Evolutionary conservation across 805 yeast genomes (phyloP).

Genomic region (Clavispora santaluciae): DNA sequence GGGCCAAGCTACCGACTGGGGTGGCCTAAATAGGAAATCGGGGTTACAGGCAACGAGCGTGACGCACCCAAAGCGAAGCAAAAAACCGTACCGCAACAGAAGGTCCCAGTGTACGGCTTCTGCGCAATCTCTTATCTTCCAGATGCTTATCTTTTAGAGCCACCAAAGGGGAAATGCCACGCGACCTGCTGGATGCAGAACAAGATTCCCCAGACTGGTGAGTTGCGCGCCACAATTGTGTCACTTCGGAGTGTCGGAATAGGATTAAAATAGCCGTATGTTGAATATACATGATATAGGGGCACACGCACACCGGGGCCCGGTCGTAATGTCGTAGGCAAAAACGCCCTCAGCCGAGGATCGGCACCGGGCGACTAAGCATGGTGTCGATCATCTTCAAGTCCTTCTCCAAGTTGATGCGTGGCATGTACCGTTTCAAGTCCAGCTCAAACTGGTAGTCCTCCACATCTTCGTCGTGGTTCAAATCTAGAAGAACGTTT

Average conservation of each 20-base stretch:
- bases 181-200: not conserved
- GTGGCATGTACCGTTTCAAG: slow-evolving; percentile 10
- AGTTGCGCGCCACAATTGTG: no score
- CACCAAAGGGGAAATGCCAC: not conserved
- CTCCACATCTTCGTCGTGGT: slow-evolving; percentile 11
- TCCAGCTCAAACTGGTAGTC: slow-evolving; percentile 13
- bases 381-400: slow-evolving; percentile 13
- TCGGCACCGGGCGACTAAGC: slow-evolving; percentile 4
- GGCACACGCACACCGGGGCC: no score
- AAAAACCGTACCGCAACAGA: no score
- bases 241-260: no score
- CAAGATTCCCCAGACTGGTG: not conserved
- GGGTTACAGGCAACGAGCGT: not conserved
- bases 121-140: not conserved
- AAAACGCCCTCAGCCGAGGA: not conserved
- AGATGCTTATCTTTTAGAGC: not conserved
- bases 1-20: no score
- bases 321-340: not conserved
- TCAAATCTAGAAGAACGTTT: slow-evolving; percentile 7
- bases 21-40: not conserved
- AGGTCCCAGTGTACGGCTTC: not conserved
- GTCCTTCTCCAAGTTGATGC: slow-evolving; percentile 13
- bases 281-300: no score
- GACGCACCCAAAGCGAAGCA: not conserved
- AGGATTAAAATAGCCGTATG: no score